Conservation (phyloP, 31 red algal species). For the Asparagopsis taxiformis region DNA sequence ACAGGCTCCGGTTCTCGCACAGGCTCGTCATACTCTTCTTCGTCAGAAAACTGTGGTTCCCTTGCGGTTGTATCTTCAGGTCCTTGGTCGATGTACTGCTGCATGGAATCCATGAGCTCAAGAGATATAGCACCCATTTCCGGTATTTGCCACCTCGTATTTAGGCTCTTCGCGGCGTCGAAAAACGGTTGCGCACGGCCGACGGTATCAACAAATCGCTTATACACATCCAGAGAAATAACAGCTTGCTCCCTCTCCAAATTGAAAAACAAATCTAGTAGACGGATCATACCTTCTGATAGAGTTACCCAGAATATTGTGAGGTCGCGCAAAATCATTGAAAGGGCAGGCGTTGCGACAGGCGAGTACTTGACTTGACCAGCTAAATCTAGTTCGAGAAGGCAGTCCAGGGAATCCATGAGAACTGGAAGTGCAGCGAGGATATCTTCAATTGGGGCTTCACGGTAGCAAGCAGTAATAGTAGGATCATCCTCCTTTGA, state of each 20-base stretch:
- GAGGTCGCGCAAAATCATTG: slow-evolving; percentile 84
- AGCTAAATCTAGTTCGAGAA: slow-evolving; percentile 54
- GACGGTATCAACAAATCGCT: slow-evolving; percentile 71
- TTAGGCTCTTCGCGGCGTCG: slow-evolving; percentile 45
- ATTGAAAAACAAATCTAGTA: slow-evolving; percentile 80
- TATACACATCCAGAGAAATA: slow-evolving; percentile 67
- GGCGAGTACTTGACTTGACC: slow-evolving; percentile 52
- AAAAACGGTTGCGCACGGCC: slow-evolving; percentile 63
- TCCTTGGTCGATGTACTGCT: slow-evolving; percentile 71
- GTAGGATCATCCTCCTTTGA: slow-evolving; percentile 62
- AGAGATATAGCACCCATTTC: slow-evolving; percentile 62
- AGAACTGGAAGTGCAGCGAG: slow-evolving; percentile 79
- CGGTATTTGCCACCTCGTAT: slow-evolving; percentile 42
- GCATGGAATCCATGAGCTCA: slow-evolving; percentile 74
- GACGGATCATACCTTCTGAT: slow-evolving; percentile 57
- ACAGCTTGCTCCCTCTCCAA: slow-evolving; percentile 44
- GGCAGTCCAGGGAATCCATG: slow-evolving; percentile 60
- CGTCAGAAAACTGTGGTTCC: slow-evolving; percentile 65
- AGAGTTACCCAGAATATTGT: slow-evolving; percentile 64
- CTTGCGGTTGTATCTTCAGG: slow-evolving; percentile 27
- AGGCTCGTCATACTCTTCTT: slow-evolving; percentile 66
- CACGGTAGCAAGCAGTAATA: slow-evolving; percentile 36
- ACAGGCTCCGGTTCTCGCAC: slow-evolving; percentile 70
- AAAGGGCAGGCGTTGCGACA: slow-evolving; percentile 64
- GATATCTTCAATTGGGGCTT: slow-evolving; percentile 61